phyloP scores from a whole-genome alignment of 2,329 filamentous ascomycete species.

The Clathrospora elynae region DNA sequence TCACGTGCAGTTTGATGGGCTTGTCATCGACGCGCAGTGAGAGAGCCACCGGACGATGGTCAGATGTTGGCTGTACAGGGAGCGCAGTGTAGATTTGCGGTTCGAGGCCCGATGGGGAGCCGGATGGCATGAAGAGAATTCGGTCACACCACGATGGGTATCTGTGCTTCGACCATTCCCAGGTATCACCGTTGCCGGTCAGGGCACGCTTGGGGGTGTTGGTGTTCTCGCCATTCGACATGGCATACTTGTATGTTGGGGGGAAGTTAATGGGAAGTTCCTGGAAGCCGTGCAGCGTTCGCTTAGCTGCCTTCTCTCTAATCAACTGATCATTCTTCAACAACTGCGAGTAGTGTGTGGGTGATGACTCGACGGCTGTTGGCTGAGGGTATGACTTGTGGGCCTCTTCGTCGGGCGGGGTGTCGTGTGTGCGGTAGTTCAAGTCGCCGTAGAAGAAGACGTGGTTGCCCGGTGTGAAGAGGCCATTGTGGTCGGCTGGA shows the following conservation, averaged over 20 bases:
- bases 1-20: conserved; percentile 39
- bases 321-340: conserved; percentile 79
- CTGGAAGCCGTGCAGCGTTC: conserved; percentile 75
- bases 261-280: conserved; percentile 80
- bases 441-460: conserved; percentile 90
- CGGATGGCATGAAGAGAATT: conserved; percentile 69
- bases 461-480: conserved; percentile 77
- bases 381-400: conserved; percentile 66
- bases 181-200: conserved; percentile 50
- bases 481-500: conserved; percentile 58
- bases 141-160: conserved; percentile 93
- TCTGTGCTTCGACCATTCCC: conserved; percentile 79
- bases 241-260: conserved; percentile 89
- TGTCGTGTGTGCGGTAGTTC: conserved; percentile 85
- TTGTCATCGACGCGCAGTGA: conserved; percentile 68
- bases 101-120: conserved; percentile 56
- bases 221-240: conserved; percentile 14
- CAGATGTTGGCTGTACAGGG: conserved; percentile 79
- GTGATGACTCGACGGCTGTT: conserved; percentile 55
- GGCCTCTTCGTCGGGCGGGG: conserved; percentile 65
- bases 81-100: conserved; percentile 72
- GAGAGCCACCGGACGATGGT: conserved; percentile 84
- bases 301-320: conserved; percentile 69
- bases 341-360: conserved; percentile 67
- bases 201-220: conserved; percentile 15